These are phyloP conservation scores for Cyphellophora europaea DNA, from an alignment of 2,329 filamentous ascomycete species.

Conservation along the genomic window DNA sequence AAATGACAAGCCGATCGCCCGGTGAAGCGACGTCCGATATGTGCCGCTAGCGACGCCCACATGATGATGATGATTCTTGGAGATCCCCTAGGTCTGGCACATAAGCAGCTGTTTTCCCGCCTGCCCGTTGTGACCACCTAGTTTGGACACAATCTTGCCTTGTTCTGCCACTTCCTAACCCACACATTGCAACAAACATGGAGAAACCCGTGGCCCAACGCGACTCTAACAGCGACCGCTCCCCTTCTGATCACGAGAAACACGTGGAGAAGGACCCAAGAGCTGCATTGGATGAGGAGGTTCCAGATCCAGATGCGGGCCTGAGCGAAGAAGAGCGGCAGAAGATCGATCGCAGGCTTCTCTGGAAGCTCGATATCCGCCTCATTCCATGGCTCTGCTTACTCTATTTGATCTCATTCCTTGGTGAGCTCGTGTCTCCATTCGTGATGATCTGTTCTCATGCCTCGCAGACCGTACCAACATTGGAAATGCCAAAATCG, in stretches of 20 bases:
- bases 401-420: conserved; percentile 31
- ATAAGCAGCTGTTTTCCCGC: no score
- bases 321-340: conserved; percentile 54
- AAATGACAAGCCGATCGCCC: no score
- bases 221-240: conserved; percentile 1
- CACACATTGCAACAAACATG: no score
- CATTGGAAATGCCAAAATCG: conserved; percentile 62
- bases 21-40: no score
- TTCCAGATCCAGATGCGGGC: conserved; percentile 52
- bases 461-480: conserved; percentile 45
- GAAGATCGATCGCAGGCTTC: conserved; percentile 37
- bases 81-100: no score
- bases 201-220: not conserved
- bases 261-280: conserved; percentile 8
- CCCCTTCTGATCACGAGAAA: conserved; percentile 9
- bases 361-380: conserved; percentile 36
- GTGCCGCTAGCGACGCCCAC: no score
- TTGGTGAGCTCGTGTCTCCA: not conserved
- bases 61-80: no score
- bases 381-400: conserved; percentile 38
- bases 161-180: no score
- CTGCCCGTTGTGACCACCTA: no score
- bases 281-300: conserved; percentile 2
- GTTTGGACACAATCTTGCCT: no score
- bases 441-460: not conserved